Base-by-base conservation (phyloP, 148 eudicot species). In the Nyssa sinensis region DNA sequence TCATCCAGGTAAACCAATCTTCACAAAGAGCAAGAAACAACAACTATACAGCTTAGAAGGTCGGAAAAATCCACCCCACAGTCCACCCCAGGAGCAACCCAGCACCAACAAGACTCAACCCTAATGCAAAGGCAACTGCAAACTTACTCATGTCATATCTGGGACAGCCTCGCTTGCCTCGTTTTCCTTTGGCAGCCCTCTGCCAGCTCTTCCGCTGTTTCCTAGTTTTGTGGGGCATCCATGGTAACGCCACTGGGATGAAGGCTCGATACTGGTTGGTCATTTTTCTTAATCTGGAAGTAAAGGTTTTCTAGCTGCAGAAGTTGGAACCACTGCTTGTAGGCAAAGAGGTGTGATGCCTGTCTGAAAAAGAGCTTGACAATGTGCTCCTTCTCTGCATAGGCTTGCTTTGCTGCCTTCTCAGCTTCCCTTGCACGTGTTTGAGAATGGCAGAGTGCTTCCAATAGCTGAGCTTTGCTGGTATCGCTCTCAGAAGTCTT, bases 51-150 rank as follows among this genome's bases (percentile, higher is more conserved):
- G 3, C 51, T 70, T 27, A 89, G 33, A 85, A 80, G 55, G 82
- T 64, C 0, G 93, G 88, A 16, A 91, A 75, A 89, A 93, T 75
- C 97, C 94, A 91, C 23, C 91, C 97, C 30, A 84, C 83, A 0
- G 97, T 91, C 98, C 98, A 94, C n/a, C 98, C 98, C 68, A 94
- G 71, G 28, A 94, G 79, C 88, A 94, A 87, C 24, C 98, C 98
- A 0, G 97, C 97, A 31, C 98, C 91, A 78, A 91, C 91, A 30
- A 94, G 90, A 70, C 94, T 81, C 77, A 91, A 83, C 9, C 98
- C 97, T 70, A 94, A 71, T 3, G 97, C 98, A 62, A 89, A 84
- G 76, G 87, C 94, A 76, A 90, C 88, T 7, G 89, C 82, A 49
- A 83, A 88, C 84, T 78, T 89, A 75, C 93, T 79, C 21, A 84